phyloP scores from a whole-genome alignment of 495 filamentous ascomycete genomes.

The Hypoxylon rickii region DNA sequence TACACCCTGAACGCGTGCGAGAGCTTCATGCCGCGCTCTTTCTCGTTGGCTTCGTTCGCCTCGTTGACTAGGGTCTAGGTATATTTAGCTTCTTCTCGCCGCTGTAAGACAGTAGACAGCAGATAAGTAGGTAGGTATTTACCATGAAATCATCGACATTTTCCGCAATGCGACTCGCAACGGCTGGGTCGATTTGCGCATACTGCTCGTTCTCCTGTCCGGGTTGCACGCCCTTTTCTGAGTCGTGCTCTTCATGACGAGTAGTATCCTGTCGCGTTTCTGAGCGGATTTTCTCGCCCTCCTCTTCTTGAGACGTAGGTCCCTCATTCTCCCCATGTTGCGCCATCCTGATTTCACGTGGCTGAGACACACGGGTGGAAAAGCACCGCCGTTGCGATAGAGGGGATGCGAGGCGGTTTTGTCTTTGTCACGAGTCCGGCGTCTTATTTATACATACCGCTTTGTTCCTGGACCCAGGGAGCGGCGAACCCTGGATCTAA shows the following conservation, averaged over 20 bases:
- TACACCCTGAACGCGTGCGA: constrained; percentile 46
- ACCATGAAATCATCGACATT: constrained; percentile 44
- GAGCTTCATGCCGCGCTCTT: constrained; percentile 43
- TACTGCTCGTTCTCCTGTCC: constrained; percentile 6
- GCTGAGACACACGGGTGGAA: background rate
- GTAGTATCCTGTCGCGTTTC: constrained; percentile 13
- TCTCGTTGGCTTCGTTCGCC: constrained; percentile 40
- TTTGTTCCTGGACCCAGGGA: constrained; percentile 7
- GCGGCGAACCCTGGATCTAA: constrained; percentile 3
- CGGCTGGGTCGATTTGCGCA: constrained; percentile 34
- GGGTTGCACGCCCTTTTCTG: constrained; percentile 29
- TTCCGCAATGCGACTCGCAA: constrained; percentile 38
- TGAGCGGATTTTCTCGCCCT: constrained; percentile 18
- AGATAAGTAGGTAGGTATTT: background rate
- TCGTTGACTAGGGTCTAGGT: constrained; percentile 40
- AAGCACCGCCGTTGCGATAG: background rate
- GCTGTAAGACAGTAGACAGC: background rate
- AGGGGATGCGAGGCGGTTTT: background rate
- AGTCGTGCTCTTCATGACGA: constrained; percentile 15
- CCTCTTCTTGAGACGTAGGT: constrained; percentile 2
- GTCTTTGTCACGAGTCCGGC: background rate
- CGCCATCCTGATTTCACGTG: constrained; percentile 6
- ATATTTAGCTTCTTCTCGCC: background rate
- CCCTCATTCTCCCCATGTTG: background rate
- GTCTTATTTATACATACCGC: constrained; percentile 3